Evolutionary conservation across 192 early-diverging fungal genomes (phyloP).

Genomic region (Rhizophagus clarus): DNA sequence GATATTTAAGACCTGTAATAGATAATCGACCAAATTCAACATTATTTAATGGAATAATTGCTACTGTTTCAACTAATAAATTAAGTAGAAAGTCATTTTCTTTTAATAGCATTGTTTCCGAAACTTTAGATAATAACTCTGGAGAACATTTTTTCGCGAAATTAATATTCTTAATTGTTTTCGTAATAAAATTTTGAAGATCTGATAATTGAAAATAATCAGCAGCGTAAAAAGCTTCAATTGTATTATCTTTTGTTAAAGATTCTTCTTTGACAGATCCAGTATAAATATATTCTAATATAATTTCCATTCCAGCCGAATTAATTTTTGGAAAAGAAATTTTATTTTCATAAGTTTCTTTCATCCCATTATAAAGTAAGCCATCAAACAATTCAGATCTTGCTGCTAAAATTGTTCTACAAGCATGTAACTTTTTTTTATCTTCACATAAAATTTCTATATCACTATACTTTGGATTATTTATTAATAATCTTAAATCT

Average conservation of each 20-base stretch:
- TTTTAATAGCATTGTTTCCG: neutral
- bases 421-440: neutral
- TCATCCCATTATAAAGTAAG: slow-evolving; percentile 9
- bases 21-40: neutral
- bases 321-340: slow-evolving; percentile 6
- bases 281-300: slow-evolving; percentile 22
- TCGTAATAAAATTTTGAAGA: neutral
- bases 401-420: slow-evolving; percentile 6
- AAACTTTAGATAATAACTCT: neutral
- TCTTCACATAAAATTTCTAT: neutral
- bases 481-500: neutral
- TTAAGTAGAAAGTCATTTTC: too few species aligned
- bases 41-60: too few species aligned
- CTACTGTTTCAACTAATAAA: too few species aligned
- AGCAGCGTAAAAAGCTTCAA: neutral
- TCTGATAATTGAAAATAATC: slow-evolving; percentile 15
- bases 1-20: neutral
- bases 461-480: slow-evolving; percentile 8
- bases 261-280: neutral
- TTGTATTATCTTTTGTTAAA: neutral
- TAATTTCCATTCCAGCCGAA: neutral
- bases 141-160: too few species aligned
- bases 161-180: neutral
- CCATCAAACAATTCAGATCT: neutral
- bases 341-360: slow-evolving; percentile 9